A percentile compares a stretch with the other conserved stretches of the same genome.
Evolutionary conservation across 2,329 filamentous ascomycete species (phyloP).

Genomic region (Exophiala viscosa): DNA sequence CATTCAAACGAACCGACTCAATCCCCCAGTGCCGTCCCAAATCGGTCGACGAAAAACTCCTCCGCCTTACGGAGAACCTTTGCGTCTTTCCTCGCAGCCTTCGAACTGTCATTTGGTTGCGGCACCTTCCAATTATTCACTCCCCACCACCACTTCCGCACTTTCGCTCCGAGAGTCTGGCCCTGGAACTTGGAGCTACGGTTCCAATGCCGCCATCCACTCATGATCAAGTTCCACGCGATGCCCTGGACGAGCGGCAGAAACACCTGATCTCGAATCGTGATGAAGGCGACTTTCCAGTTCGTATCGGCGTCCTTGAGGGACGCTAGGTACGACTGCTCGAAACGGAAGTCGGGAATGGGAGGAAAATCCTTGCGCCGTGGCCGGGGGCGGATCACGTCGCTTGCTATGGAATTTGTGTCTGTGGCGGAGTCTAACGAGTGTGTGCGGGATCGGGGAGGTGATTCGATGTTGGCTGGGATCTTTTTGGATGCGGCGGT

Average conservation of each 20-base stretch:
- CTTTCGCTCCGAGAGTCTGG: constrained; percentile 65
- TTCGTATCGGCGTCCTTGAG: constrained; percentile 74
- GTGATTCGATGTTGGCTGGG: constrained; percentile 47
- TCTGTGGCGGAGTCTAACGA: constrained; percentile 39
- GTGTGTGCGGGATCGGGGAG: constrained; percentile 36
- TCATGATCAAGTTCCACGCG: constrained; percentile 78
- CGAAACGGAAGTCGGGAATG: constrained; percentile 80
- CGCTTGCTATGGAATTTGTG: constrained; percentile 44
- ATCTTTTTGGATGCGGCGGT: constrained; percentile 66
- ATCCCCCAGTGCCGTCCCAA: constrained; percentile 26
- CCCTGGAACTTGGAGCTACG: constrained; percentile 72
- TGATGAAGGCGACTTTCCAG: constrained; percentile 79
- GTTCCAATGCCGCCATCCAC: constrained; percentile 91
- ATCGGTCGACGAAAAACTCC: constrained; percentile 34
- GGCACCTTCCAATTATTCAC: constrained; percentile 87
- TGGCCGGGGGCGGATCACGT: constrained; percentile 40
- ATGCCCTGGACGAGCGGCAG: constrained; percentile 85
- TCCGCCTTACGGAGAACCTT: constrained; percentile 39
- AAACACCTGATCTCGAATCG: constrained; percentile 76
- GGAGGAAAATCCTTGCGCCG: constrained; percentile 60
- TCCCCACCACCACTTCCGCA: constrained; percentile 90
- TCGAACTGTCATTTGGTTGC: constrained; percentile 30
- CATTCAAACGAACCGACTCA: constrained; percentile 11
- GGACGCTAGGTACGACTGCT: constrained; percentile 95
- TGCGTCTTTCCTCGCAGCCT: constrained; percentile 26